Percentiles rank a stretch among this genome's conserved stretches.
phyloP scores from a whole-genome alignment of 2,329 filamentous ascomycete genomes.

The Colletotrichum melonis region DNA sequence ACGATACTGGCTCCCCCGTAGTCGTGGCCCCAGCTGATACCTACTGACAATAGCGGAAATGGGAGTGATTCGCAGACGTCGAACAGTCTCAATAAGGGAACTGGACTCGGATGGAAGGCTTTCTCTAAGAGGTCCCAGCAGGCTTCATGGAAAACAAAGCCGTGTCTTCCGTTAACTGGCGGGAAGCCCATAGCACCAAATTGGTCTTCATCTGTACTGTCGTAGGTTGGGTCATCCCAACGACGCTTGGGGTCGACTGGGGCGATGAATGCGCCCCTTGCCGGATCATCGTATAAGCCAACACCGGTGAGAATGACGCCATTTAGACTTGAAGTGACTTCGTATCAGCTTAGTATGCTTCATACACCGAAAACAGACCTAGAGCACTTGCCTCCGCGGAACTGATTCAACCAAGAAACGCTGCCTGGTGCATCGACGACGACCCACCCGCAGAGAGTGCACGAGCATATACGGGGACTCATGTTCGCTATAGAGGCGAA shows the following conservation, averaged over 20 bases:
- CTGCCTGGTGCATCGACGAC: not conserved
- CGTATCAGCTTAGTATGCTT: not conserved
- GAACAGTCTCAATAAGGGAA: not conserved
- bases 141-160: not conserved
- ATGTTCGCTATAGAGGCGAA: not conserved
- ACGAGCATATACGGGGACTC: not conserved
- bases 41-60: not conserved
- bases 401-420: not conserved
- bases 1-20: not conserved
- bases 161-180: not conserved
- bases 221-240: not conserved
- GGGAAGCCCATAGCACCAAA: not conserved
- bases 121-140: not conserved
- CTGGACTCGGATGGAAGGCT: not conserved
- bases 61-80: not conserved
- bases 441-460: not conserved
- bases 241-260: not conserved
- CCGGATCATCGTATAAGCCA: not conserved
- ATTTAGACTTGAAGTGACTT: not conserved
- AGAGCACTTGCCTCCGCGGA: too few species aligned
- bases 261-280: not conserved
- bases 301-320: not conserved
- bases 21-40: not conserved
- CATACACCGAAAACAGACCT: accelerated
- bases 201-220: not conserved